Conservation (phyloP, 148 eudicot genomes). For the Beta vulgaris region DNA sequence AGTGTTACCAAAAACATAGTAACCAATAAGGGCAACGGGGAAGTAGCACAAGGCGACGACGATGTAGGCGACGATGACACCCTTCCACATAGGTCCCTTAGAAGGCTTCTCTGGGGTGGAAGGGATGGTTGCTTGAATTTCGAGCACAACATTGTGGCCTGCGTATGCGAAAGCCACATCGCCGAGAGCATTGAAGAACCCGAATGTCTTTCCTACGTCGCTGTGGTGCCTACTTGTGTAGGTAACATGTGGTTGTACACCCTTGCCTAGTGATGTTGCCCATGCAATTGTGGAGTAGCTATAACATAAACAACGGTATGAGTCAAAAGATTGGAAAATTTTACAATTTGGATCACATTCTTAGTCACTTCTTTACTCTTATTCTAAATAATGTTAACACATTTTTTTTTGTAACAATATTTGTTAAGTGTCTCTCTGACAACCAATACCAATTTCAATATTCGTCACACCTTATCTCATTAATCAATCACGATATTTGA, state of each 20-base stretch:
- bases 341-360: too few species aligned
- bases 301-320: too few species aligned
- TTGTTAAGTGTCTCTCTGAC: too few species aligned
- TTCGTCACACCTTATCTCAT: too few species aligned
- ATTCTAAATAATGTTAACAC: too few species aligned
- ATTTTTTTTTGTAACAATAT: too few species aligned
- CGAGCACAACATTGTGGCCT: constrained; percentile 39
- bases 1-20: constrained; percentile 23
- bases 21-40: constrained; percentile 36
- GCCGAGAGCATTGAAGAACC: constrained; percentile 33
- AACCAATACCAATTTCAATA: too few species aligned
- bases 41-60: constrained; percentile 39
- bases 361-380: too few species aligned
- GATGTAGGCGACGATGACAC: constrained; percentile 33
- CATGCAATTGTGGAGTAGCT: constrained; percentile 40
- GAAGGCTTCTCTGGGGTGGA: constrained; percentile 39
- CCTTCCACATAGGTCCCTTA: constrained; percentile 41
- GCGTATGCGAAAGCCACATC: constrained; percentile 40
- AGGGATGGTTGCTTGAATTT: constrained; percentile 39
- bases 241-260: constrained; percentile 29
- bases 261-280: constrained; percentile 31
- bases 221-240: neutral
- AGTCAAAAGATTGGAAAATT: too few species aligned
- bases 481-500: too few species aligned
- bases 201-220: constrained; percentile 22